Conservation (phyloP, 768 basidiomycete species). For the Chalciporus sphaerocephalus region DNA sequence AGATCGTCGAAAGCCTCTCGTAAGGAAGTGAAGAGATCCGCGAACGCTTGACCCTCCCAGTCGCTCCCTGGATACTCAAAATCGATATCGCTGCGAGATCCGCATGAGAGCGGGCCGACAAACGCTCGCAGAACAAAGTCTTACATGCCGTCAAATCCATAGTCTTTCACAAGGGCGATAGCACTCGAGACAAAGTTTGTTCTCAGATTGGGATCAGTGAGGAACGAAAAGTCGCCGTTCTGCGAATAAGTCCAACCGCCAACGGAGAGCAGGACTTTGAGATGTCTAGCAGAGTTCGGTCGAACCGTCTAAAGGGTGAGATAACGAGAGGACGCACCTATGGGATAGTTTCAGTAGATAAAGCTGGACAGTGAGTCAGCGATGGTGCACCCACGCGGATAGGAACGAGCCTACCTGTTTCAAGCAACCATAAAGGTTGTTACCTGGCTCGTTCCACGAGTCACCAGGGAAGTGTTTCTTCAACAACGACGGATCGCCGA, state of each 20-base stretch:
- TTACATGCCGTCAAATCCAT: constrained; percentile 77
- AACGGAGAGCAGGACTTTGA: constrained; percentile 50
- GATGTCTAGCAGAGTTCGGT: constrained; percentile 28
- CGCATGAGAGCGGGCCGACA: not conserved
- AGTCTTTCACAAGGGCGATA: constrained; percentile 63
- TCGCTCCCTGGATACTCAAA: constrained; percentile 69
- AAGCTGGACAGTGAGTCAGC: constrained; percentile 20
- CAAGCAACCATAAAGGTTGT: constrained; percentile 76
- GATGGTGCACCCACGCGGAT: not conserved
- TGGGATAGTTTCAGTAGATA: constrained; percentile 58
- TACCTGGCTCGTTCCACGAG: constrained; percentile 69
- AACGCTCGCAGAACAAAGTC: constrained; percentile 12
- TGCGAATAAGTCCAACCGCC: constrained; percentile 73
- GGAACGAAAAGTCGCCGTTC: constrained; percentile 61
- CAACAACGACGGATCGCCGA: constrained; percentile 4
- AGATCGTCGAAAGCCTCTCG: constrained; percentile 60
- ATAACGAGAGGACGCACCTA: constrained; percentile 28
- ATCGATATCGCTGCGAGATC: constrained; percentile 59
- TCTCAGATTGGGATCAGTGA: constrained; percentile 47
- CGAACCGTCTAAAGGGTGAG: not conserved
- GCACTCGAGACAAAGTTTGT: constrained; percentile 58
- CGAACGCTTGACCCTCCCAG: constrained; percentile 61
- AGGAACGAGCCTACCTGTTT: constrained; percentile 55
- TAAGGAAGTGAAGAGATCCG: constrained; percentile 57
- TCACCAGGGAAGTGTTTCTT: constrained; percentile 72